Base-by-base conservation (phyloP, 1,284 basidiomycete genomes). In the Exobasidium rhododendri region DNA sequence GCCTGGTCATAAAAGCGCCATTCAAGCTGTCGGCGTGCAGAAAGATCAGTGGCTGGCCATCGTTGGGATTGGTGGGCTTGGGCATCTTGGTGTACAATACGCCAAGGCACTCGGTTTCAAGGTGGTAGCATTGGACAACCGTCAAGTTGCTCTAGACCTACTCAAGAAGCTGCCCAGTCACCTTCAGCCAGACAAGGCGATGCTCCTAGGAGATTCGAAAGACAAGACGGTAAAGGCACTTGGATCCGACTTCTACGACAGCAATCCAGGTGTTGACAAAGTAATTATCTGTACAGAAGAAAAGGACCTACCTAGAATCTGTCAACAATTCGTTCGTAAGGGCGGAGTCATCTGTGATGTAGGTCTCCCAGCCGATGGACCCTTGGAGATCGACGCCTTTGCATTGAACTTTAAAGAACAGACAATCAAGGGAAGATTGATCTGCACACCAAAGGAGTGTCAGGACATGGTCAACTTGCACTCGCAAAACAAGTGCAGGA, bases 341-440 rank as follows among this genome's bases (percentile, higher is more conserved):
- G 72, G 72, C 22, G 70, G 70, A 17, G 54, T 66, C 52, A 65
- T 74, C 10, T 64, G 64, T 59, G 72, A 74, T 46, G 70, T 74
- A 3, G 72, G 72, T 7, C 63, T 74, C 17, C 72, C 72, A 2
- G 64, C 72, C 22, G 72, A 71, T 32, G 69, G 69, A 1, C 69
- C 72, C 0, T 66, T 74, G 22, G 68, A 72, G 63, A 45, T 74
- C 11, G 70, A 73, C 40, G 44, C 68, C 0, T 74, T 74, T 43
- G 66, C 67, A 20, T 58, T 74, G 50, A 73, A 67, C 61, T 74
- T 74, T 67, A 73, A 73, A 58, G 72, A 74, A 61, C 72, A 74
- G 60, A 73, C 66, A 31, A 66, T 74, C 35, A 59, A 64, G 22
- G 72, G 72, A n/a, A 63, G 70, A 24, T 59, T 74, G 17, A 74